Percentiles rank a stretch among this genome's conserved stretches.
phyloP scores from a whole-genome alignment of 768 basidiomycete genomes.

The Lentinula raphanica region DNA sequence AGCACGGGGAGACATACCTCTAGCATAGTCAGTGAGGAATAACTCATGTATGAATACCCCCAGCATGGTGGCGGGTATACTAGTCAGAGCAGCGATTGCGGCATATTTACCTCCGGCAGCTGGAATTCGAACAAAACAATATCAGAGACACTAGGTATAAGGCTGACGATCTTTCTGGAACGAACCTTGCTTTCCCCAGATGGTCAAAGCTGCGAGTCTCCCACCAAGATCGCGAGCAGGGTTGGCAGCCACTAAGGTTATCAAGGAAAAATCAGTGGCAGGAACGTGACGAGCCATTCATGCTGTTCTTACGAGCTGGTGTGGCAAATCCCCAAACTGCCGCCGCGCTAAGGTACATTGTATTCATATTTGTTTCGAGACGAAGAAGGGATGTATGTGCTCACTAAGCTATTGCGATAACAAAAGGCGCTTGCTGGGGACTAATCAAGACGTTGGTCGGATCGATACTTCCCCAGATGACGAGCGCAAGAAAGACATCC shows the following conservation, averaged over 20 bases:
- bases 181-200: conserved; percentile 30
- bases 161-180: background rate
- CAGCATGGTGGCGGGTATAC: conserved; percentile 39
- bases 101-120: conserved; percentile 41
- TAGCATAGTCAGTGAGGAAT: conserved; percentile 12
- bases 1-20: background rate
- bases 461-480: conserved; percentile 50
- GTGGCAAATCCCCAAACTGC: conserved; percentile 59
- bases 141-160: background rate
- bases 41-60: conserved; percentile 34
- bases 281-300: background rate
- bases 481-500: conserved; percentile 45
- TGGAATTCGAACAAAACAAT: background rate
- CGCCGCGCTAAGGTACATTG: conserved; percentile 33
- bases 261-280: no score
- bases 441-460: conserved; percentile 56
- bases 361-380: background rate
- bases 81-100: conserved; percentile 41
- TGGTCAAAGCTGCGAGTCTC: conserved; percentile 53
- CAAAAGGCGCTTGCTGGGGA: conserved; percentile 44
- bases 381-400: conserved; percentile 21
- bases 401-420: conserved; percentile 58
- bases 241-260: conserved; percentile 49
- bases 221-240: conserved; percentile 65
- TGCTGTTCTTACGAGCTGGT: conserved; percentile 32